Evolutionary conservation across 164 flowering plant species (phyloP).

Genomic region (Vitis amurensis): DNA sequence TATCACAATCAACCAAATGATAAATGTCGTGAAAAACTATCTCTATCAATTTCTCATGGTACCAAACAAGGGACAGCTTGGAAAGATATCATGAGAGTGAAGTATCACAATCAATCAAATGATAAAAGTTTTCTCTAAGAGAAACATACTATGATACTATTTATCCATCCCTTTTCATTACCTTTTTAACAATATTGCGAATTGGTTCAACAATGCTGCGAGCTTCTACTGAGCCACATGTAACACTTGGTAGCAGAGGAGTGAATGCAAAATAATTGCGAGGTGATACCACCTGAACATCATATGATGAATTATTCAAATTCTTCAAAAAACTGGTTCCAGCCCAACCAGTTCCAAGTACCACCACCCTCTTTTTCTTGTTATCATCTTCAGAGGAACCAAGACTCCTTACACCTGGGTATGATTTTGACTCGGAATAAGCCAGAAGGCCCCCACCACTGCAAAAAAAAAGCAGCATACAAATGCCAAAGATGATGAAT

Average conservation of each 20-base stretch:
- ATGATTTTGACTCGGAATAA: constrained; percentile 52
- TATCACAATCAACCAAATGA: too few species aligned
- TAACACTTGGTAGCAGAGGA: constrained; percentile 74
- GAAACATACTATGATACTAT: too few species aligned
- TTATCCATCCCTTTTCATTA: constrained; percentile 9
- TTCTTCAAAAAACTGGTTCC: constrained; percentile 67
- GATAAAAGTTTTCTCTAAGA: too few species aligned
- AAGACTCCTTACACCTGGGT: constrained; percentile 6
- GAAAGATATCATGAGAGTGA: too few species aligned
- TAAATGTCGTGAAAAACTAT: too few species aligned
- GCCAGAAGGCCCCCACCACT: constrained; percentile 61
- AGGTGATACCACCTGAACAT: constrained; percentile 71
- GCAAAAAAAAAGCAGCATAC: constrained; percentile 4
- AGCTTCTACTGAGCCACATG: constrained; percentile 70
- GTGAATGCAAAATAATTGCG: constrained; percentile 78
- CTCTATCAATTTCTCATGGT: too few species aligned
- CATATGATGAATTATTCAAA: constrained; percentile 50
- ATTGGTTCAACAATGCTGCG: constrained; percentile 81
- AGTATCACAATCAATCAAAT: too few species aligned
- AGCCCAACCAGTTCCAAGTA: constrained; percentile 87
- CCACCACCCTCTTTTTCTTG: constrained; percentile 66
- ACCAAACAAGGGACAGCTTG: too few species aligned
- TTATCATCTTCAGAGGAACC: constrained; percentile 27
- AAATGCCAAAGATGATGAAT: constrained; percentile 1
- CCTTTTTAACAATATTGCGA: constrained; percentile 66